Evolutionary conservation across 495 filamentous ascomycete genomes (phyloP), one percentile per base, ranked within the genome.

Genomic region (Penicillium robsamsonii): DNA sequence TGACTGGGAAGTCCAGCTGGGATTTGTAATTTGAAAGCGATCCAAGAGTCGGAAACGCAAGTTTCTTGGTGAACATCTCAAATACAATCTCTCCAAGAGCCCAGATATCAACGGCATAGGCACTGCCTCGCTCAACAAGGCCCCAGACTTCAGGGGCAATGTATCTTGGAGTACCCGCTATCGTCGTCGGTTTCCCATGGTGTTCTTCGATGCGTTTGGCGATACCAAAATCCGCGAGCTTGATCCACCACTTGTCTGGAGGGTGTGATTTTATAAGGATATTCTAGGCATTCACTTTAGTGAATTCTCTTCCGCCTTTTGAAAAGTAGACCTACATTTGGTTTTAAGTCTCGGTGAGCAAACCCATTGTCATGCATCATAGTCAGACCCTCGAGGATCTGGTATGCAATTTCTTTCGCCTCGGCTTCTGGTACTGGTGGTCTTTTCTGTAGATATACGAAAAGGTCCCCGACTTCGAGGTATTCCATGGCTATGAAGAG

Each of bases 331-430:
- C 72, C 43, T 65, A 76, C 77, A 25, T 68, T 60, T 12, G 80
- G 81, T 59, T 83, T 83, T 4, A 81, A 42, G 58, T 82, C 80
- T 13, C 79, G 57, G 51, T 83, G 80, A 10, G 70, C 68, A 60
- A 76, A 82, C 0, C 61, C 62, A 40, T 79, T 70, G n/a, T 64
- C 49, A 59, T 82, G 80, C 75, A 83, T 79, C 30, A 74, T 63
- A 5, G 49, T 31, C 10, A 82, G 58, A 1, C 71, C 79, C 43
- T 78, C 73, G 1, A 81, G 58, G 4, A 82, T 43, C 54, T 83
- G 79, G 5, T 48, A 59, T 1, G 65, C 50, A 15, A 81, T 73
- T 5, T 66, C 46, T 40, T 69, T 54, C 8, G 60, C 74, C 25
- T 81, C 69, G 13, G 17, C 10, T 50, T 79, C 78, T 20, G 71